Evolutionary conservation across 805 yeast genomes (phyloP), one percentile per base, ranked within the genome.

Genomic region (Pichia occidentalis): DNA sequence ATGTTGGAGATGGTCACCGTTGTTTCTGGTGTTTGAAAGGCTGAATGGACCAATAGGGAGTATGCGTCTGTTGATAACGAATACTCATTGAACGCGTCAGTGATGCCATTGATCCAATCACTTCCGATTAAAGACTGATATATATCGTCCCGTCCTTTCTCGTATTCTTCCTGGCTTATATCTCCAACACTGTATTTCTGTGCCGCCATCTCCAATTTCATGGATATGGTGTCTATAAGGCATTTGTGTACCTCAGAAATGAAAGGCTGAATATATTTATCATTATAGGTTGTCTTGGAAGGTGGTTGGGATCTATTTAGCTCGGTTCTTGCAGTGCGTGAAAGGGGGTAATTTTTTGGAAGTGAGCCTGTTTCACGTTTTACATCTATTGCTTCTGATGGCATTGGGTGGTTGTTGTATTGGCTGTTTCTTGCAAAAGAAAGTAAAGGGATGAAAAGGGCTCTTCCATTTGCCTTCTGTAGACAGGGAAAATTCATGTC

Each of bases 321-420:
- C 7, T 40, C 42, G 4, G 24, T 10, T 24, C 35, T 48, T 22
- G 44, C 42, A 18, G 32, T 34, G 23, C 39, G 36, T 9, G 35
- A 24, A 12, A 56, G 31, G 1, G 61, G 61, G 29, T 46, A 56
- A 38, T 52, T 49, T 1, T 46, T 35, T 3, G 59, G 60, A 10
- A 56, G 10, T 11, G 27, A 2, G 7, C 27, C 9, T 17, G 22
- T 11, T 29, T 28, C 30, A 27, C 14, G 7, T 26, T 26, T 17
- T 7, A 26, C 14, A 26, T 7, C 8, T 26, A 12, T 12, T 26
- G 29, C 29, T 8, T 17, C 7, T 8, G 14, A 11, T 5, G 5
- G 30, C 6, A 26, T 13, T n/a, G 29, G 29, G 29, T 9, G 14
- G 31, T 12, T 28, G 11, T n/a, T n/a, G n/a, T n/a, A n/a, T n/a